Conservation (phyloP, 179 eudicot species). For the Silene coronaria region DNA sequence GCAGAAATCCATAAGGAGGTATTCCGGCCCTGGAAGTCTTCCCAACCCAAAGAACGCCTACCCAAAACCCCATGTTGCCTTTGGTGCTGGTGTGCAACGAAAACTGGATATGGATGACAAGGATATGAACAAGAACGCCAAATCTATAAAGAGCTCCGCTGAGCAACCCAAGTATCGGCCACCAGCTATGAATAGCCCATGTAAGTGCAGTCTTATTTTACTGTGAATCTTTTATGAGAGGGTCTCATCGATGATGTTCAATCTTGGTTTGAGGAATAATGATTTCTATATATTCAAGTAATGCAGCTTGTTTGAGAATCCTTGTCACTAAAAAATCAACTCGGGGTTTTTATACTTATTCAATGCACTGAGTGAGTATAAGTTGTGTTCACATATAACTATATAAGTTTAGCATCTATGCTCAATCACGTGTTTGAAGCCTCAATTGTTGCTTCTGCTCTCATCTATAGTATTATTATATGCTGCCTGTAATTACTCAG, state of each 20-base stretch:
- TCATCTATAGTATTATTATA: neutral
- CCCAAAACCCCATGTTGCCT: conserved; percentile 37
- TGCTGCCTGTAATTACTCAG: conserved; percentile 40
- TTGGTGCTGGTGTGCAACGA: conserved; percentile 67
- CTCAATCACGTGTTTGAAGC: neutral
- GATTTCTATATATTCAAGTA: too few relatives aligned
- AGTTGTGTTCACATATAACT: neutral
- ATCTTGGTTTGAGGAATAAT: neutral
- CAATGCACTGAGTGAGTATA: neutral
- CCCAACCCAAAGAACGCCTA: conserved; percentile 42
- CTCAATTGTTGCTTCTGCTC: neutral
- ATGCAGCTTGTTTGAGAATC: too few relatives aligned
- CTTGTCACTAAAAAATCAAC: too few relatives aligned
- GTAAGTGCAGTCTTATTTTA: conserved; percentile 36
- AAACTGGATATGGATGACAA: conserved; percentile 76
- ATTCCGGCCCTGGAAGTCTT: conserved; percentile 49
- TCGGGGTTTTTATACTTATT: neutral
- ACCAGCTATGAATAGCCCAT: conserved; percentile 56
- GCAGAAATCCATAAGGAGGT: conserved; percentile 52
- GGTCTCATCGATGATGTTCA: neutral
- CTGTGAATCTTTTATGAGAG: neutral
- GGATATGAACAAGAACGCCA: conserved; percentile 54
- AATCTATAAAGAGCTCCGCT: conserved; percentile 34
- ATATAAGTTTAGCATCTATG: too few relatives aligned
- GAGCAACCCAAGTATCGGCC: conserved; percentile 67